A percentile compares a stretch with the other conserved stretches of the same genome.
Evolutionary conservation across 345 rosid species (phyloP).

Genomic region (Moringa oleifera): DNA sequence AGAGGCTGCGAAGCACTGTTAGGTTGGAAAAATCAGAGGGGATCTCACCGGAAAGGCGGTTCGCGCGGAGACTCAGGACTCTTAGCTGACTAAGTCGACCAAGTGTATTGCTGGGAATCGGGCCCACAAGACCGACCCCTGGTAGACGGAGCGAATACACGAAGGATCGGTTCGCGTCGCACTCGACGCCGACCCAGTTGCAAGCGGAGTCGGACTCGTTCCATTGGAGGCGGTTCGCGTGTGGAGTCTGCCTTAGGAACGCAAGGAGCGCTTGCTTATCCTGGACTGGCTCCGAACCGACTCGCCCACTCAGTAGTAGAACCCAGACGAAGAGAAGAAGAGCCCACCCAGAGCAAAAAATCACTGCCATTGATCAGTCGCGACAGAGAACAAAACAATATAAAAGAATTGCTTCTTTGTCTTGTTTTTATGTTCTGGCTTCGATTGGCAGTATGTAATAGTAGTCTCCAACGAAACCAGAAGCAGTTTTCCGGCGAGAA

Average conservation of each 20-base stretch:
- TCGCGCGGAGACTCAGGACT: conserved; percentile 82
- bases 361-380: conserved; percentile 31
- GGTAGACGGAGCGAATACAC: conserved; percentile 73
- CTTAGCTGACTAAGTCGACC: conserved; percentile 75
- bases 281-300: conserved; percentile 54
- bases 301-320: conserved; percentile 33
- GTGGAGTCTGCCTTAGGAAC: conserved; percentile 50
- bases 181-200: conserved; percentile 75
- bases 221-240: conserved; percentile 78
- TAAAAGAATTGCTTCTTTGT: conserved; percentile 6
- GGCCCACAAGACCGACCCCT: conserved; percentile 73
- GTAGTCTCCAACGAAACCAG: conserved; percentile 16
- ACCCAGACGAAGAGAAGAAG: conserved; percentile 21
- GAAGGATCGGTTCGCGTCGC: conserved; percentile 50
- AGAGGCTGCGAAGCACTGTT: conserved; percentile 65
- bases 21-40: conserved; percentile 81
- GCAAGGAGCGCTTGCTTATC: conserved; percentile 84
- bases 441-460: conserved; percentile 2
- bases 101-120: conserved; percentile 56
- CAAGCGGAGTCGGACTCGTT: conserved; percentile 67
- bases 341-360: conserved; percentile 6
- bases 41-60: conserved; percentile 71
- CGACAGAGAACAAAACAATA: not conserved
- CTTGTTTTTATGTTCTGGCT: conserved; percentile 9
- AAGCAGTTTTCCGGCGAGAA: conserved; percentile 30